Percentiles rank a stretch among this genome's conserved stretches.
Evolutionary conservation across 148 eudicot species (phyloP).

Genomic region (Vaccinium vitisidaea): DNA sequence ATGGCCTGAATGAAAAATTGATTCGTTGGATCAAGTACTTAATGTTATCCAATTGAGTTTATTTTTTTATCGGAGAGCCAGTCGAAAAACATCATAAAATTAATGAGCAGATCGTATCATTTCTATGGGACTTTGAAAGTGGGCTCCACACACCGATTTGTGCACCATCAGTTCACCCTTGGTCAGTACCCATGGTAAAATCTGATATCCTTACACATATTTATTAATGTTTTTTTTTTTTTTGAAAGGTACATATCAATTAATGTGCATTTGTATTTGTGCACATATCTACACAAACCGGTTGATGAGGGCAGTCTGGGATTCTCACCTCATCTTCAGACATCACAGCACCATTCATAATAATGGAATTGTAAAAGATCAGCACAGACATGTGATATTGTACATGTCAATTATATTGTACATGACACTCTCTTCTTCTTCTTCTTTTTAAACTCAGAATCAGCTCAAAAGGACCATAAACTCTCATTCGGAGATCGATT

Average conservation of each 20-base stretch:
- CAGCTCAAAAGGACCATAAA: too few species aligned
- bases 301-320: not conserved
- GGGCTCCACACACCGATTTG: not conserved
- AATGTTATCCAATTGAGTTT: not conserved
- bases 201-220: too few species aligned
- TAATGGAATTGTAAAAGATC: constrained; percentile 2
- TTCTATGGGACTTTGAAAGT: not conserved
- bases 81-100: not conserved
- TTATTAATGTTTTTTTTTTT: not conserved
- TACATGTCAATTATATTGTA: not conserved
- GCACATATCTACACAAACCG: not conserved
- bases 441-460: too few species aligned
- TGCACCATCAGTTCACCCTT: too few species aligned
- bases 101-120: not conserved
- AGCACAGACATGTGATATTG: constrained; percentile 7
- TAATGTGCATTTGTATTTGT: not conserved
- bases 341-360: not conserved
- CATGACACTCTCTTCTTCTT: not conserved
- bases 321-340: constrained; percentile 12
- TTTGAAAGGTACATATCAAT: too few species aligned
- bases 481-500: too few species aligned
- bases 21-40: not conserved
- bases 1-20: not conserved
- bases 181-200: too few species aligned
- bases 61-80: not conserved